Base-by-base conservation (phyloP, 2,329 filamentous ascomycete genomes). In the Fusarium siculi region DNA sequence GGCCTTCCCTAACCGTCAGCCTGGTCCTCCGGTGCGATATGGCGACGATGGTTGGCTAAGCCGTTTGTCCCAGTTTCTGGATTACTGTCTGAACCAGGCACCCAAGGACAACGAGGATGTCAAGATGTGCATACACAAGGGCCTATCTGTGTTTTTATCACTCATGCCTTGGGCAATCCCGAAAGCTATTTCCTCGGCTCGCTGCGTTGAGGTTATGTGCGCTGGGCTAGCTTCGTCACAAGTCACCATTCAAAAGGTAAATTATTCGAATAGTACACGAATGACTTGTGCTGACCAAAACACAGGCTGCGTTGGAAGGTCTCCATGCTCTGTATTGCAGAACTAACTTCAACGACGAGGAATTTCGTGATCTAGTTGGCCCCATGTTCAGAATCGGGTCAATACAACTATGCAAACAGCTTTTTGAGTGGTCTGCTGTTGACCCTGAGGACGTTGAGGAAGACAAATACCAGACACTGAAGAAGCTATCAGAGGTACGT, bases 401-500 rank as follows among this genome's bases (percentile, higher is more conserved):
- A 70, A 88, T 97, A 46, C 86, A 88, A 42, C 87, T 97, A 12
- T 90, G 95, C 75, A 89, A 88, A 70, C 89, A 91, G 66, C 87
- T 97, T 18, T 95, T 94, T 77, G 90, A 92, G 70, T 96, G 93
- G 93, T 93, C 94, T 9, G 83, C 90, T 16, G 91, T 96, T 47
- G 92, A 95, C 72, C 89, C 94, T 7, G 89, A 93, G 66, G 92
- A 97, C 76, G 90, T 97, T 66, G 93, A 98, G 74, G 94, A 97
- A 78, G 92, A 95, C 78, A 97, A 95, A 80, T 98, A 99, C 80
- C 91, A 94, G 62, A 91, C 98, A 75, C 91, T 93, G 44, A 98
- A 98, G 84, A 98, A 97, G 82, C 90, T 98, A 52, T 95, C 95
- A 2, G 96, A 99, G 89, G 93, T 95, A 87, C 74, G 84, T 75